phyloP scores from a whole-genome alignment of 805 yeast genomes.

The Saturnispora halmiae region DNA sequence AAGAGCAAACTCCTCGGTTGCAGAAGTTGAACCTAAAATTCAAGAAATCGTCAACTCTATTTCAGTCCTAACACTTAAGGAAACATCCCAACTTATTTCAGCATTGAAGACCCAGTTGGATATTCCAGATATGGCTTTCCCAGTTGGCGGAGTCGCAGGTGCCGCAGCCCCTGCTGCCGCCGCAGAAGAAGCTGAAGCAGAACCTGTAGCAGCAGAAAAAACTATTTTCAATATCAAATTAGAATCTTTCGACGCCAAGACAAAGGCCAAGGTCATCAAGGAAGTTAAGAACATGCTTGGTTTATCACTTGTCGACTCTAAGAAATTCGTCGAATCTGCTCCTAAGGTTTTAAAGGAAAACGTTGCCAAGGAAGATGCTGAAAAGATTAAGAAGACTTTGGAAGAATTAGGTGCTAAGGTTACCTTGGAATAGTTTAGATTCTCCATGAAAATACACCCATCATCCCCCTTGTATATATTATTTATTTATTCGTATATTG shows the following conservation, averaged over 20 bases:
- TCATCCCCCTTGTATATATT: not conserved
- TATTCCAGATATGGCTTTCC: conserved; percentile 88
- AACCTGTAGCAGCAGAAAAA: conserved; percentile 81
- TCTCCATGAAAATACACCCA: too few relatives aligned
- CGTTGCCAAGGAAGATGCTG: conserved; percentile 94
- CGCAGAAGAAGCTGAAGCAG: conserved; percentile 63
- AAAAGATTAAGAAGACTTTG: conserved; percentile 83
- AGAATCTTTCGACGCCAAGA: conserved; percentile 87
- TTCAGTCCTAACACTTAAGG: conserved; percentile 81
- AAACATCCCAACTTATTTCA: conserved; percentile 77
- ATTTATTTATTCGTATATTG: conserved; percentile 3
- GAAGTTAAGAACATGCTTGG: conserved; percentile 91
- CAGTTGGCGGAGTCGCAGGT: conserved; percentile 54
- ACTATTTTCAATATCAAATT: conserved; percentile 87
- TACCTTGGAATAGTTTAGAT: conserved; percentile 61
- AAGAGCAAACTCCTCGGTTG: conserved; percentile 43
- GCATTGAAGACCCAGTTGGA: conserved; percentile 77
- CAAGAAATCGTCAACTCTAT: conserved; percentile 81
- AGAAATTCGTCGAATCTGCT: conserved; percentile 95
- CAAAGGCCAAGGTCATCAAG: conserved; percentile 96
- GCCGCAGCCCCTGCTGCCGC: conserved; percentile 57
- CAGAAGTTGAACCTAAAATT: conserved; percentile 76
- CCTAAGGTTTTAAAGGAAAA: conserved; percentile 94
- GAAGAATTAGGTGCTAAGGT: conserved; percentile 96
- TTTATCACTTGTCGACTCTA: conserved; percentile 88